phyloP scores from a whole-genome alignment of 208 protist species.

The Naegleria fowleri region DNA sequence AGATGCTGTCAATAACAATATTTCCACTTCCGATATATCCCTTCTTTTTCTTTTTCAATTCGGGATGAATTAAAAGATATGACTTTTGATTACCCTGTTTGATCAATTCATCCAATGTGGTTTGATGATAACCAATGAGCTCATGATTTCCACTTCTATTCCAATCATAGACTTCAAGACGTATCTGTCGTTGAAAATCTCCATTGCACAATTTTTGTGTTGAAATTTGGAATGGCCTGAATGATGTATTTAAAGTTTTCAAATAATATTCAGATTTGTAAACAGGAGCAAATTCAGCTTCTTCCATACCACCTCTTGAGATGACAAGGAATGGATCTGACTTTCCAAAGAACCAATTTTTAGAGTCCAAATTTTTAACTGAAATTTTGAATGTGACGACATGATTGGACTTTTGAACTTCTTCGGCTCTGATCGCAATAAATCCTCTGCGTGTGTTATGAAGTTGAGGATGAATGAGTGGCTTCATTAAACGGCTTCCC shows the following conservation, averaged over 20 bases:
- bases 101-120: conserved; percentile 19
- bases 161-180: conserved; percentile 16
- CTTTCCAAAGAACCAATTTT: conserved; percentile 23
- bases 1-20: not conserved
- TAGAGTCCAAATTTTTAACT: not conserved
- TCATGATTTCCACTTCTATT: conserved; percentile 24
- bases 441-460: not conserved
- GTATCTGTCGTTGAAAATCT: conserved; percentile 13
- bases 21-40: conserved; percentile 30
- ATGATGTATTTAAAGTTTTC: conserved; percentile 19
- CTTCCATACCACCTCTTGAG: not conserved
- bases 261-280: conserved; percentile 21
- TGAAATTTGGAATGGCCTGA: conserved; percentile 26
- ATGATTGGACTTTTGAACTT: not conserved
- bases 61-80: conserved; percentile 26
- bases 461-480: conserved; percentile 10
- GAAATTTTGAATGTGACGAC: not conserved
- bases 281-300: conserved; percentile 8
- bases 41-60: conserved; percentile 24
- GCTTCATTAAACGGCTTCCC: not conserved
- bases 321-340: conserved; percentile 27
- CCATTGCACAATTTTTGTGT: conserved; percentile 34
- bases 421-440: not conserved
- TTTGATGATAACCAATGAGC: conserved; percentile 20
- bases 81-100: not conserved